Percentiles rank a stretch among this genome's conserved stretches.
phyloP scores from a whole-genome alignment of 768 basidiomycete genomes.

The Lactarius sanguifluus region DNA sequence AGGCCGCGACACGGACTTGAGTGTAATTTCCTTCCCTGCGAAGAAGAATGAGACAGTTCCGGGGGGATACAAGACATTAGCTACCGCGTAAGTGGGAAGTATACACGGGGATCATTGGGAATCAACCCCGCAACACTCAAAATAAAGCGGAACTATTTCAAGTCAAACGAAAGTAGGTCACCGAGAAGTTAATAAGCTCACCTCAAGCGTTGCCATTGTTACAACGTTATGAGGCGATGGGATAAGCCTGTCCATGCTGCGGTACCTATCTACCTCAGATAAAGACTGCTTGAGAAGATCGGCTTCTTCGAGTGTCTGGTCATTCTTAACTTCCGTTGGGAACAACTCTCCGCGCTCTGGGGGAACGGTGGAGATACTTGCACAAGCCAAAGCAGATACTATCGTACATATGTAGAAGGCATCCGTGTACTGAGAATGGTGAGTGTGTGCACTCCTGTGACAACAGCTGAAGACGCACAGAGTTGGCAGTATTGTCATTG shows the following conservation, averaged over 20 bases:
- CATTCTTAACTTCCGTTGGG: constrained; percentile 62
- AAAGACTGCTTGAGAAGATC: constrained; percentile 71
- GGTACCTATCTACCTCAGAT: constrained; percentile 85
- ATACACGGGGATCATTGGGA: constrained; percentile 71
- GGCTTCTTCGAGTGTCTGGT: constrained; percentile 67
- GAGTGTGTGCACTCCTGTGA: constrained; percentile 21
- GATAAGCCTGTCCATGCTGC: constrained; percentile 92
- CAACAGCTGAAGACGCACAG: constrained; percentile 49
- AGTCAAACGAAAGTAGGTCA: background rate
- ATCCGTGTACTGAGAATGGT: constrained; percentile 71
- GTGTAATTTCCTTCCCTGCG: constrained; percentile 90
- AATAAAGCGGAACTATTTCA: constrained; percentile 72
- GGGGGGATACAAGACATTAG: constrained; percentile 31
- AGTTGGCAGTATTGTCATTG: constrained; percentile 92
- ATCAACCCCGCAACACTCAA: constrained; percentile 75
- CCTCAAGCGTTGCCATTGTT: constrained; percentile 88
- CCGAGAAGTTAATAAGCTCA: constrained; percentile 34
- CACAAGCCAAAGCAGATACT: constrained; percentile 78
- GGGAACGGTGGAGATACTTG: constrained; percentile 70
- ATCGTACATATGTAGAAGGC: constrained; percentile 86
- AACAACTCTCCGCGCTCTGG: constrained; percentile 80
- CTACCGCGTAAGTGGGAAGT: constrained; percentile 88
- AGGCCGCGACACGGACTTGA: constrained; percentile 88
- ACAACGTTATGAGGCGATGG: constrained; percentile 94
- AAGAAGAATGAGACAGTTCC: background rate